These are phyloP conservation scores for Diplodia scrobiculata DNA, from an alignment of 2,329 filamentous ascomycete genomes.

Conservation along the genomic window DNA sequence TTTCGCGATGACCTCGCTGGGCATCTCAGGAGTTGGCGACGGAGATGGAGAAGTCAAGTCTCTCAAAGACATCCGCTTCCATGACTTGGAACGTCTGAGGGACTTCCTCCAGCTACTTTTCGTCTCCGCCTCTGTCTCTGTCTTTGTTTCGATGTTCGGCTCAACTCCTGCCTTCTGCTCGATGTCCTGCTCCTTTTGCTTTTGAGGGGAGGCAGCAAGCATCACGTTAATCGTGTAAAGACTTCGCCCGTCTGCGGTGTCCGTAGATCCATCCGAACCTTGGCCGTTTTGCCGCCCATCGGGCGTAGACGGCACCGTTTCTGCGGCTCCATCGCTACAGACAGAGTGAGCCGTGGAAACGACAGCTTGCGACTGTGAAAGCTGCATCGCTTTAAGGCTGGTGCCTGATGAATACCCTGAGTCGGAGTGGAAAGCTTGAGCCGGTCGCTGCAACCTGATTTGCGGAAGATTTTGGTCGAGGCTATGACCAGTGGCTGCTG, in stretches of 20 bases:
- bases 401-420: slow-evolving; percentile 47
- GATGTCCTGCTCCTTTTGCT: background rate
- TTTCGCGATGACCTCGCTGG: background rate
- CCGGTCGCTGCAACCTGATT: slow-evolving; percentile 14
- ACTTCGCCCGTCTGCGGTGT: slow-evolving; percentile 4
- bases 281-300: background rate
- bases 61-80: slow-evolving; percentile 18
- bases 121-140: background rate
- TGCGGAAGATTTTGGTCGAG: slow-evolving; percentile 1
- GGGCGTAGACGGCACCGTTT: background rate
- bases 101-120: background rate
- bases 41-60: background rate
- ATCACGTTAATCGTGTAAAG: slow-evolving; percentile 3
- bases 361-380: background rate
- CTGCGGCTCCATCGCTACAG: background rate
- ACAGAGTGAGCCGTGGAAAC: background rate
- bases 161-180: slow-evolving; percentile 1
- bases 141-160: background rate
- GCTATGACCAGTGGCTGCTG: background rate
- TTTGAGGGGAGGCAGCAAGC: background rate
- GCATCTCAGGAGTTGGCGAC: background rate
- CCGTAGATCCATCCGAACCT: background rate
- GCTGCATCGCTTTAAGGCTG: slow-evolving; percentile 33
- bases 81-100: slow-evolving; percentile 20
- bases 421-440: slow-evolving; percentile 37